phyloP scores from a whole-genome alignment of 768 basidiomycete genomes.

The Tricholoma bakamatsutake region DNA sequence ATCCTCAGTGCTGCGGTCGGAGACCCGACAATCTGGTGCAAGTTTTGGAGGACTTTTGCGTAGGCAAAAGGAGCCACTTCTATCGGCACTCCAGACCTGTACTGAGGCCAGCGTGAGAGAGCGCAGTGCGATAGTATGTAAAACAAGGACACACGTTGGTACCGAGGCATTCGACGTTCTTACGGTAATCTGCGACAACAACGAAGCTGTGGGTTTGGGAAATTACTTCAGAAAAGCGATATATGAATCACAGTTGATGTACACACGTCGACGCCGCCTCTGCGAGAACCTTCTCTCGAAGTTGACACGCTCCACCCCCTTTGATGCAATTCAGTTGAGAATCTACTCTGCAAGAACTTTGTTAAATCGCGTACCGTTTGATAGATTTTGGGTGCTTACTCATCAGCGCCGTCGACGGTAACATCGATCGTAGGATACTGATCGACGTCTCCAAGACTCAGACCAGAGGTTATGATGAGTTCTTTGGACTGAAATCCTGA shows the following conservation, averaged over 20 bases:
- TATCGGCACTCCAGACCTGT: slow-evolving; percentile 84
- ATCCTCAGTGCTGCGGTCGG: slow-evolving; percentile 80
- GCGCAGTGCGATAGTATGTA: neutral
- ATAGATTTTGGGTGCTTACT: slow-evolving; percentile 44
- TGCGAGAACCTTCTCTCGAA: slow-evolving; percentile 95
- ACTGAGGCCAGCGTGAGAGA: slow-evolving; percentile 39
- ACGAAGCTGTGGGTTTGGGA: slow-evolving; percentile 55
- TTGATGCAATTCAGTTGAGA: slow-evolving; percentile 87
- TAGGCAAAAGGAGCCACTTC: slow-evolving; percentile 98
- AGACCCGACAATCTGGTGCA: slow-evolving; percentile 55
- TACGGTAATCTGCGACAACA: slow-evolving; percentile 92
- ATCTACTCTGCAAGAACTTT: slow-evolving; percentile 60
- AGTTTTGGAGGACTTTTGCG: slow-evolving; percentile 72
- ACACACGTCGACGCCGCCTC: slow-evolving; percentile 86
- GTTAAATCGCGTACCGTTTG: neutral
- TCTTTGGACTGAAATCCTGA: slow-evolving; percentile 93
- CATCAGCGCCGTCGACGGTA: slow-evolving; percentile 97
- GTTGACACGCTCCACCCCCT: slow-evolving; percentile 93
- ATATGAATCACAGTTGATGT: neutral
- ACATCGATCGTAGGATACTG: slow-evolving; percentile 88
- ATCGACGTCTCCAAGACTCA: slow-evolving; percentile 83
- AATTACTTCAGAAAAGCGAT: slow-evolving; percentile 1
- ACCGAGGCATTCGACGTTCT: slow-evolving; percentile 80
- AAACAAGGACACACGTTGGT: slow-evolving; percentile 56
- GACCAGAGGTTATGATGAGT: slow-evolving; percentile 76